Conservation (phyloP, 2,329 filamentous ascomycete genomes). For the Myriosclerotinia scirpicola region DNA sequence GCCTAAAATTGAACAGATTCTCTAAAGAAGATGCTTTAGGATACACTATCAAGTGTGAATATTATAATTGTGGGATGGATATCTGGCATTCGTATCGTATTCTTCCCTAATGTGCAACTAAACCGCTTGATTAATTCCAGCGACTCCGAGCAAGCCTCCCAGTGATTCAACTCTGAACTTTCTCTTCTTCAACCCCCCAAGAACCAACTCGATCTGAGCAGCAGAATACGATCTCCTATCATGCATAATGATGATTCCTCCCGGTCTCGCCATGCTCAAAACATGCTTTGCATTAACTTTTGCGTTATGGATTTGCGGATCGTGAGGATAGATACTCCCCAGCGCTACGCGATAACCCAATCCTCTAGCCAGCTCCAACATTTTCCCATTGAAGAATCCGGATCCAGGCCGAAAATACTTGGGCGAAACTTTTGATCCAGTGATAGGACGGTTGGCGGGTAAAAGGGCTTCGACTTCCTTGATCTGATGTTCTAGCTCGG, state of each 20-base stretch:
- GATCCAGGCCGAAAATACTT: constrained; percentile 82
- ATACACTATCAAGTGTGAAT: no score
- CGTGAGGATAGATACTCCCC: constrained; percentile 85
- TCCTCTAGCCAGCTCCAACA: constrained; percentile 59
- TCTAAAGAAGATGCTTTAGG: no score
- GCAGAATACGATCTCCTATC: constrained; percentile 80
- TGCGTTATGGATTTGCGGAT: constrained; percentile 75
- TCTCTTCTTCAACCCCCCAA: constrained; percentile 67
- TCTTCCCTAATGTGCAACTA: neutral
- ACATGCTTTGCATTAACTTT: constrained; percentile 75
- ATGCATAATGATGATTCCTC: constrained; percentile 82
- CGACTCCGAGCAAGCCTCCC: constrained; percentile 57
- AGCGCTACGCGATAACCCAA: constrained; percentile 74
- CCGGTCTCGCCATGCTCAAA: constrained; percentile 73
- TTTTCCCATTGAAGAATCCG: constrained; percentile 74
- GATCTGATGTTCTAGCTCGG: constrained; percentile 63
- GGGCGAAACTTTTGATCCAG: constrained; percentile 31
- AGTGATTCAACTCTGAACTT: constrained; percentile 74
- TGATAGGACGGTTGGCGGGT: constrained; percentile 49
- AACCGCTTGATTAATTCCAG: constrained; percentile 10
- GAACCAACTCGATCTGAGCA: constrained; percentile 71
- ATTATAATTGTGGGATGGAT: neutral
- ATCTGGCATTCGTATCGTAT: neutral
- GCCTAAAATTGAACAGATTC: no score
- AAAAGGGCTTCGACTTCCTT: constrained; percentile 57